Percentiles rank a stretch among this genome's conserved stretches.
These are phyloP conservation scores for sweet orange (Citrus sinensis) DNA, from an alignment of 345 rosid genomes.

Conservation along the genomic window DVS_A1.0 CM039169.1:32697501-32698000, in stretches of 20 bases:
- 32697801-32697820: neutral
- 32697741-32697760: conserved; percentile 51
- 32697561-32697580: conserved; percentile 18
- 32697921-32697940: conserved; percentile 53
- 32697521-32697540: conserved; percentile 44
- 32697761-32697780: conserved; percentile 23
- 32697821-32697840: neutral
- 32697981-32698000: conserved; percentile 40
- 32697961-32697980: conserved; percentile 44
- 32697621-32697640: conserved; percentile 30
- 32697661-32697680: conserved; percentile 50
- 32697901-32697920: conserved; percentile 43
- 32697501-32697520: conserved; percentile 44
- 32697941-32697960: conserved; percentile 49
- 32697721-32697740: conserved; percentile 41
- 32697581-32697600: conserved; percentile 58
- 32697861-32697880: conserved; percentile 23
- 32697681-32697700: conserved; percentile 40
- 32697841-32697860: neutral
- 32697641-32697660: conserved; percentile 38
- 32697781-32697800: neutral
- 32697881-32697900: conserved; percentile 41
- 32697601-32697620: conserved; percentile 42
- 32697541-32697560: conserved; percentile 35
- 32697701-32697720: conserved; percentile 36